Evolutionary conservation across 2,329 filamentous ascomycete genomes (phyloP).

Genomic region (Verticillium nonalfalfae): DNA sequence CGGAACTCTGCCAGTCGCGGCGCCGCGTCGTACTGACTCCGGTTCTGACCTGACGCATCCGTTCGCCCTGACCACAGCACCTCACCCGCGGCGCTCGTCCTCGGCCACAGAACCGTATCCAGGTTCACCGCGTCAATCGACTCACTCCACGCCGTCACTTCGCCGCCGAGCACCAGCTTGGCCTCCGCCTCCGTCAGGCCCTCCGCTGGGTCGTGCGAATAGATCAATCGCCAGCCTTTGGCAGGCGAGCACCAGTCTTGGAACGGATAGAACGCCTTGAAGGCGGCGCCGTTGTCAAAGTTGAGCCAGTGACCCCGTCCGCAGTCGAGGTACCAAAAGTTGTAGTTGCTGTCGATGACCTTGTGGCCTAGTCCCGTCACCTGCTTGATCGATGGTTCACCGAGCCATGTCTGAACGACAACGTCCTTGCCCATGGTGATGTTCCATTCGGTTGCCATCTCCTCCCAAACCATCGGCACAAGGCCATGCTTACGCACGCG

Average conservation of each 20-base stretch:
- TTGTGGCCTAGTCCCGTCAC: constrained; percentile 60
- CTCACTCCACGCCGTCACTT: constrained; percentile 78
- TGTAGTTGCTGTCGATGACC: constrained; percentile 69
- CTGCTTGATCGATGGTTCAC: constrained; percentile 51
- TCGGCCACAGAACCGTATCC: constrained; percentile 73
- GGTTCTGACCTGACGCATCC: constrained; percentile 60
- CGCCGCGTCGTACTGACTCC: constrained; percentile 63
- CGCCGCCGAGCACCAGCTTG: constrained; percentile 71
- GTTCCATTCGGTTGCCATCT: constrained; percentile 76
- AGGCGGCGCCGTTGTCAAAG: constrained; percentile 51
- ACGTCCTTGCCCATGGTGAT: constrained; percentile 64
- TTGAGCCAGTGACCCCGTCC: constrained; percentile 75
- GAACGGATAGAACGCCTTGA: constrained; percentile 58
- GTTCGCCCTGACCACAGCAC: constrained; percentile 72
- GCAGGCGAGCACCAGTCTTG: constrained; percentile 73
- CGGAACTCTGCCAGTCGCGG: constrained; percentile 69
- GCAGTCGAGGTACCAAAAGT: constrained; percentile 81
- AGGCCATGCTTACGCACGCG: constrained; percentile 59
- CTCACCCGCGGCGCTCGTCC: constrained; percentile 67
- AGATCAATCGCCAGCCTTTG: constrained; percentile 78
- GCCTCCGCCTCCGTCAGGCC: constrained; percentile 55
- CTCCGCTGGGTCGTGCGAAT: constrained; percentile 68
- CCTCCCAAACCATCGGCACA: constrained; percentile 79
- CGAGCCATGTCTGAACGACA: constrained; percentile 75
- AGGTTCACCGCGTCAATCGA: constrained; percentile 70